A percentile compares a stretch with the other conserved stretches of the same genome.
Conservation (phyloP, 805 yeast genomes). For the Ogataea methylovora region DNA sequence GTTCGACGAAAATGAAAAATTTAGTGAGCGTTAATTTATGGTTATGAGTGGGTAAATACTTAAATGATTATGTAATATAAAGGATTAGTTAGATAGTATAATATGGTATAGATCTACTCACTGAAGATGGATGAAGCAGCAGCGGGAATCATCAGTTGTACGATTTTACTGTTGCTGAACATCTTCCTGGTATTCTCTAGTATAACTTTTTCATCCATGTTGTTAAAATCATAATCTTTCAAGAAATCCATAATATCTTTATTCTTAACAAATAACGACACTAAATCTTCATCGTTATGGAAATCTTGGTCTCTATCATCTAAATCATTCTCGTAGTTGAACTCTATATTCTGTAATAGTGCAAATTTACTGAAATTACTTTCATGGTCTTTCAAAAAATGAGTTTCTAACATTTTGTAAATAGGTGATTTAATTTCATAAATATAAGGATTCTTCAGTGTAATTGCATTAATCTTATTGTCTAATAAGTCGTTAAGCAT, state of each 20-base stretch:
- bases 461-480: conserved; percentile 14
- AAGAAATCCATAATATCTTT: conserved; percentile 17
- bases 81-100: no score
- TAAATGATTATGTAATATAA: no score
- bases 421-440: conserved; percentile 29
- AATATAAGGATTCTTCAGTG: conserved; percentile 18
- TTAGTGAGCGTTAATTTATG: no score
- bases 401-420: conserved; percentile 14
- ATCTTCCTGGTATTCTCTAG: conserved; percentile 12
- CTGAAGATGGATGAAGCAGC: conserved; percentile 23
- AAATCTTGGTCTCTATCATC: conserved; percentile 18
- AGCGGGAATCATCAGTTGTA: conserved; percentile 24
- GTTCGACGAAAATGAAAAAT: no score
- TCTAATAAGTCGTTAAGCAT: conserved; percentile 15
- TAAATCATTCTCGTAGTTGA: conserved; percentile 20
- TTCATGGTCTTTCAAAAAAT: conserved; percentile 11
- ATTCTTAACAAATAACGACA: conserved; percentile 21
- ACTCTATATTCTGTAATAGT: conserved; percentile 27
- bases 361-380: conserved; percentile 25
- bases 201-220: conserved; percentile 5
- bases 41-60: no score
- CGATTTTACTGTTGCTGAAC: conserved; percentile 18
- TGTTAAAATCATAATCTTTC: conserved; percentile 7
- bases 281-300: conserved; percentile 18
- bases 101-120: no score